Base-by-base conservation (phyloP, 371 early-diverging fungal genomes). In the Mucor piriformis region DNA sequence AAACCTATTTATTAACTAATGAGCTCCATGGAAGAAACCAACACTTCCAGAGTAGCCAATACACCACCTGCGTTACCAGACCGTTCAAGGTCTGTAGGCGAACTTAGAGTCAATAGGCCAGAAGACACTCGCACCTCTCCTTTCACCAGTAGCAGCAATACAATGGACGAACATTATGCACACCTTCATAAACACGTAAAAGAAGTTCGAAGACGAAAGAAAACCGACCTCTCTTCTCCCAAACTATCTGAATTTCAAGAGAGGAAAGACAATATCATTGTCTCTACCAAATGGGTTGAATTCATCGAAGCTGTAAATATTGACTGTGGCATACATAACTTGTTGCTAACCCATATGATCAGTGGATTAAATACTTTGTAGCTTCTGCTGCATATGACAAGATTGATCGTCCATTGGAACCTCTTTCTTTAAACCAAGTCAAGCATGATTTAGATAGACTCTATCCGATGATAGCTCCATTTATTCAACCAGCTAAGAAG, bases 391-490 rank as follows among this genome's bases (percentile, higher is more conserved):
- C 74, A 2, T 72, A 67, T 42, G 68, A 71, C 35, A 60, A 67
- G n/a, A 53, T 74, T 5, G 68, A 74, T 42, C 60, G 69, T 23
- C 54, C 58, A 12, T 46, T 69, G n/a, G 74, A 73, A 18, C 71
- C 74, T 0, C 70, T 77, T 57, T 72, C 77, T 4, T 50, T 77
- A 20, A 64, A 62, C 15, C 66, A 59, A n/a, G 33, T 77, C 1
- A 66, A 69, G 27, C 69, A 69, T 38, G 66, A 74, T 29, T 29
- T 68, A 12, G 74, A 77, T 34, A 66, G 77, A n/a, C 29, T 77
- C 0, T 72, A 72, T 56, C 61, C 64, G 7, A 50, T 77, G 40
- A 37, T 59, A 6, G 59, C 53, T 6, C 77, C 77, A 12, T 40
- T 77, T 2, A 59, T 69, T 23, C 57, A 29, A 11, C 63, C 66